Evolutionary conservation across 305 asterid species (phyloP), one percentile per base, ranked within the genome.

Genomic region (Solanum hybrid): DNA sequence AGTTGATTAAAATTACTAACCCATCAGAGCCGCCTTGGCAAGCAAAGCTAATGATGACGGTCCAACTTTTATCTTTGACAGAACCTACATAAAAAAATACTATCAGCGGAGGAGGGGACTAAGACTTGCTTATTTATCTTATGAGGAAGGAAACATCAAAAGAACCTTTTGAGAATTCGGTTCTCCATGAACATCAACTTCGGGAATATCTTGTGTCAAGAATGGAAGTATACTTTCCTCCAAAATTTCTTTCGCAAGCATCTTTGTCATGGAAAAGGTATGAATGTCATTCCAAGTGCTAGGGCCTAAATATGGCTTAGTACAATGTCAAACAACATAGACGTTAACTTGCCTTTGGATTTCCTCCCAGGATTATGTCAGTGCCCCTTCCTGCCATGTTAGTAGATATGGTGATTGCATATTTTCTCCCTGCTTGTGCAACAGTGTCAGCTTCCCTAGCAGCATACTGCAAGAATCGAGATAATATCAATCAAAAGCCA

Each of bases 301-400:
- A n/a, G 34, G 34, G 66, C 27, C 24, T 24, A 5, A 35, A 77
- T 26, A 75, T 87, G 45, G 29, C 31, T 40, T 22, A 72, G 84
- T 85, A 60, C 17, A 32, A 84, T 60, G 32, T 60, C 42, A 85
- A 51, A 85, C 51, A 24, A 60, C 85, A 75, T 42, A 42, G 56
- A 56, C 72, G 32, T 88, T 88, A 81, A 90, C 92, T 89, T 90
- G 92, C 99, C 98, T 98, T 98, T 27, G 99, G 99, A 92, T 98
- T 98, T 90, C 99, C 99, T 93, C 99, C 99, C 12, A 98, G 95
- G 92, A 98, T 98, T 90, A 98, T 98, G 92, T 98, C 99, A 92
- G 99, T 96, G 84, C 99, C 99, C 92, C 99, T 93, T 82, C 99
- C 99, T 89, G 99, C 99, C 99, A 98, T 98, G 92, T 98, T 98